Percentiles rank a stretch among this genome's conserved stretches.
phyloP scores from a whole-genome alignment of 2,329 filamentous ascomycete genomes.

The Claviceps cyperi region DNA sequence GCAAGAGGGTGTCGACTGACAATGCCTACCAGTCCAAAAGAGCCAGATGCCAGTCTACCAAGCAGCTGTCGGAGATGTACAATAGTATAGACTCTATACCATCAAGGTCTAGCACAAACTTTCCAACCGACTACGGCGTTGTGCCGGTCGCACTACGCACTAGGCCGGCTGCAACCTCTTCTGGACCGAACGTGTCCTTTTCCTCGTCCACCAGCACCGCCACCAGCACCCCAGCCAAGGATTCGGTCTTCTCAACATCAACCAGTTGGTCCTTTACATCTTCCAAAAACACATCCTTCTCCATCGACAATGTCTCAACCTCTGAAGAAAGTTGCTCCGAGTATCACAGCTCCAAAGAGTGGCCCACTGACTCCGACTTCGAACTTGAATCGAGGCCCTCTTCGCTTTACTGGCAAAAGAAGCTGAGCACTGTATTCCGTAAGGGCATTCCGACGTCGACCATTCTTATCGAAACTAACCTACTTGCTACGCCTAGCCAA shows the following conservation, averaged over 20 bases:
- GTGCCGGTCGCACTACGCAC: neutral
- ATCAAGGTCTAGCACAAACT: neutral
- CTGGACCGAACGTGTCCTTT: neutral
- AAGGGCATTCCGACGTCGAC: conserved; percentile 10
- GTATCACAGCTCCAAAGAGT: conserved; percentile 11
- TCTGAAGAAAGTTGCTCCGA: neutral
- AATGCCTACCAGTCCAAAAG: conserved; percentile 1
- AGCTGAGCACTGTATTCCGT: conserved; percentile 26
- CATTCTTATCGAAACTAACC: neutral
- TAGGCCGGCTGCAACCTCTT: neutral
- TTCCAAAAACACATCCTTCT: conserved; percentile 5
- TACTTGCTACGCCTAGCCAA: conserved; percentile 14
- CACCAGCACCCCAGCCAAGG: neutral
- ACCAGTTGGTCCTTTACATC: neutral
- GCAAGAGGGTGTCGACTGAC: neutral
- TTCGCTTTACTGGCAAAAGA: conserved; percentile 9
- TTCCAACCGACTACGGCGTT: neutral
- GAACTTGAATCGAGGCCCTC: neutral
- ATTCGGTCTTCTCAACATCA: neutral
- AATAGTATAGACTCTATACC: conserved; percentile 2
- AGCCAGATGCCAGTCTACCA: conserved; percentile 1
- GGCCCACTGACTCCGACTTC: conserved; percentile 1
- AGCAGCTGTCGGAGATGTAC: conserved; percentile 5
- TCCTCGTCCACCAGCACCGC: neutral
- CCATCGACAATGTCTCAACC: neutral